Conservation (phyloP, 2,329 filamentous ascomycete species). For the Dichotomopilus funicola region DNA sequence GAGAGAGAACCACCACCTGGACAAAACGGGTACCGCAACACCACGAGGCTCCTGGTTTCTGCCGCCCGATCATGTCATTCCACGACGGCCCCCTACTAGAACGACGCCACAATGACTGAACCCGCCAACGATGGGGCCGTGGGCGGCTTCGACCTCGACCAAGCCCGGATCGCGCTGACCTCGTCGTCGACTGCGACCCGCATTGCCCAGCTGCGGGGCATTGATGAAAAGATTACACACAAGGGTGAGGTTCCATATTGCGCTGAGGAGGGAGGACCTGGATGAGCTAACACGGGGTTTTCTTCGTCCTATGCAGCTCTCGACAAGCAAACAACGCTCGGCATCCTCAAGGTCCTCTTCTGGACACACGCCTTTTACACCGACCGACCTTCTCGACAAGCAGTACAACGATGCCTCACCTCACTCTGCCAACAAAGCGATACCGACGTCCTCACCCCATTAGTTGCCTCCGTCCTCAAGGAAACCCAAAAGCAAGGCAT, state of each 20-base stretch:
- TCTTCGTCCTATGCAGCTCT: slow-evolving; percentile 33
- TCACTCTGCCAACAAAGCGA: slow-evolving; percentile 53
- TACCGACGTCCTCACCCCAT: slow-evolving; percentile 52
- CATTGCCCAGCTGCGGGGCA: slow-evolving; percentile 45
- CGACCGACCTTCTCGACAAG: slow-evolving; percentile 76
- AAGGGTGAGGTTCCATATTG: slow-evolving; percentile 39
- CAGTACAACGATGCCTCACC: slow-evolving; percentile 73
- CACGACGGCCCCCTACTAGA: slow-evolving; percentile 26
- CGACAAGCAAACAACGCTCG: slow-evolving; percentile 42
- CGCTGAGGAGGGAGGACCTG: slow-evolving; percentile 3
- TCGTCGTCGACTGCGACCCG: slow-evolving; percentile 57
- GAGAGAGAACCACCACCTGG: slow-evolving; percentile 9
- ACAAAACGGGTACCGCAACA: slow-evolving; percentile 8
- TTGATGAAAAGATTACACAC: slow-evolving; percentile 51
- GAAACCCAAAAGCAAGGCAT: slow-evolving; percentile 74
- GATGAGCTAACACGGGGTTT: slow-evolving; percentile 2
- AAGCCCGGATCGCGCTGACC: slow-evolving; percentile 44
- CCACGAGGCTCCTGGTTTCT: slow-evolving; percentile 12
- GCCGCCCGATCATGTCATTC: slow-evolving; percentile 31
- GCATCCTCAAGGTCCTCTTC: slow-evolving; percentile 68
- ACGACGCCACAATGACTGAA: slow-evolving; percentile 43
- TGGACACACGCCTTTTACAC: slow-evolving; percentile 80
- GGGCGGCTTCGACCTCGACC: slow-evolving; percentile 43
- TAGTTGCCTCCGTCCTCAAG: slow-evolving; percentile 60
- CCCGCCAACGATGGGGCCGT: slow-evolving; percentile 37